Conservation (phyloP, 306 rosid genomes). For the Cucurbita ficifolia region DNA sequence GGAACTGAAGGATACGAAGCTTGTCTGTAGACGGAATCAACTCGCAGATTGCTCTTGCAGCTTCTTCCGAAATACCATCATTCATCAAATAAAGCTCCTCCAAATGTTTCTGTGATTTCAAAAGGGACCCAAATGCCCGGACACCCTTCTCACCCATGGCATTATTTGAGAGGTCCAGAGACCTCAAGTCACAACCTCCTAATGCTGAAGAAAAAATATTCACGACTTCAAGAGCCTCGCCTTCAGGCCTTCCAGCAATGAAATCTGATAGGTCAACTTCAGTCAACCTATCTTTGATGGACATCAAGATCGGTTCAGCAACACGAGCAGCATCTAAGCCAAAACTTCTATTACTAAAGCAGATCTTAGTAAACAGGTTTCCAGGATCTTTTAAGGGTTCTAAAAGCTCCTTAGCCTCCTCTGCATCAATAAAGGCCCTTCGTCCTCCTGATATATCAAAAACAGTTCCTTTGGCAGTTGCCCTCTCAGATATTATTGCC, state of each 20-base stretch:
- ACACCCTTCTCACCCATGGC: constrained; percentile 9
- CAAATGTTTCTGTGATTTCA: constrained; percentile 29
- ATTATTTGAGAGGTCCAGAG: not conserved
- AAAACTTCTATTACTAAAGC: constrained; percentile 8
- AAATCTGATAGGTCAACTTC: constrained; percentile 6
- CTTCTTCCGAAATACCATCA: constrained; percentile 66
- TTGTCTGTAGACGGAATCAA: constrained; percentile 52
- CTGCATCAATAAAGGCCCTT: constrained; percentile 3
- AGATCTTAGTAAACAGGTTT: constrained; percentile 7
- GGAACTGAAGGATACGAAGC: constrained; percentile 57
- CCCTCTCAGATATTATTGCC: not conserved
- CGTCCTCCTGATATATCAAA: constrained; percentile 4
- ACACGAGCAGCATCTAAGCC: constrained; percentile 4
- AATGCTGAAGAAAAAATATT: constrained; percentile 3
- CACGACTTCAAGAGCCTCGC: not conserved
- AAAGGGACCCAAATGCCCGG: not conserved
- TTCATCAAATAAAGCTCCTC: constrained; percentile 66
- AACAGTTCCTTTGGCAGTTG: not conserved
- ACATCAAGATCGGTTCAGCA: not conserved
- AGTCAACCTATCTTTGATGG: constrained; percentile 5
- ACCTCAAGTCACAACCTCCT: constrained; percentile 3
- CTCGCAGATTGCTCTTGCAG: constrained; percentile 53
- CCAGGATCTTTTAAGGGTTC: not conserved
- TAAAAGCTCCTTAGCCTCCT: not conserved
- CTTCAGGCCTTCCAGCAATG: constrained; percentile 4